These are phyloP conservation scores for Zanthoxylum bungeanum DNA, from an alignment of 345 rosid species.

Conservation along the genomic window DNA sequence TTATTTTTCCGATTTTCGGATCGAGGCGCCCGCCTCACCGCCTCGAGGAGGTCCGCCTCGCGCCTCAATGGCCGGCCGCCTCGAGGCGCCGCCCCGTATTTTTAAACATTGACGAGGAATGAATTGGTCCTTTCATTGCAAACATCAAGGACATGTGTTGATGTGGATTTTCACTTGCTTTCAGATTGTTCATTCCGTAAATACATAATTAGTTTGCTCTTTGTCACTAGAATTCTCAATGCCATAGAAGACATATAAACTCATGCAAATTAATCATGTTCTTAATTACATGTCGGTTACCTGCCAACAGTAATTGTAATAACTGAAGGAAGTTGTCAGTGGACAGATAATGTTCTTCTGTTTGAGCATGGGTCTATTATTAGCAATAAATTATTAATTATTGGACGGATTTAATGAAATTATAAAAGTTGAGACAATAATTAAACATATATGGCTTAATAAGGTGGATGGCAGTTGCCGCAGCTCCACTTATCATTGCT, in stretches of 20 bases:
- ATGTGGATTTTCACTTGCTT: slow-evolving; percentile 2
- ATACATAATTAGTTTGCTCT: background rate
- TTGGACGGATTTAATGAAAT: background rate
- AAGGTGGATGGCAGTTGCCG: background rate
- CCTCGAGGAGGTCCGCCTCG: too few species aligned
- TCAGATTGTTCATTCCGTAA: background rate
- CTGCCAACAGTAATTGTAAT: background rate
- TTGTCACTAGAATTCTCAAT: background rate
- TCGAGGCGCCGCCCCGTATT: too few species aligned
- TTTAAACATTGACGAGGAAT: too few species aligned
- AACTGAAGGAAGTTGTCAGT: background rate
- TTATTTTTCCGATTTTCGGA: too few species aligned
- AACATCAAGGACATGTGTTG: background rate
- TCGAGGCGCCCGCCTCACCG: too few species aligned
- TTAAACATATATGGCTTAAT: background rate
- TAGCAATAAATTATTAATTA: background rate
- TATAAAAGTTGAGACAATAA: background rate
- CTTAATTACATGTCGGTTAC: background rate
- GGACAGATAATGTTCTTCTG: background rate
- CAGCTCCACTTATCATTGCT: background rate
- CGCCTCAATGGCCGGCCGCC: too few species aligned
- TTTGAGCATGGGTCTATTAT: background rate
- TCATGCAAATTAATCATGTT: slow-evolving; percentile 1
- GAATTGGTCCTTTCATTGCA: background rate
- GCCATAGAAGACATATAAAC: background rate